Percentiles rank a stretch among this genome's conserved stretches.
Evolutionary conservation across 2,329 filamentous ascomycete genomes (phyloP).

Genomic region (Juglanconis sp.): DNA sequence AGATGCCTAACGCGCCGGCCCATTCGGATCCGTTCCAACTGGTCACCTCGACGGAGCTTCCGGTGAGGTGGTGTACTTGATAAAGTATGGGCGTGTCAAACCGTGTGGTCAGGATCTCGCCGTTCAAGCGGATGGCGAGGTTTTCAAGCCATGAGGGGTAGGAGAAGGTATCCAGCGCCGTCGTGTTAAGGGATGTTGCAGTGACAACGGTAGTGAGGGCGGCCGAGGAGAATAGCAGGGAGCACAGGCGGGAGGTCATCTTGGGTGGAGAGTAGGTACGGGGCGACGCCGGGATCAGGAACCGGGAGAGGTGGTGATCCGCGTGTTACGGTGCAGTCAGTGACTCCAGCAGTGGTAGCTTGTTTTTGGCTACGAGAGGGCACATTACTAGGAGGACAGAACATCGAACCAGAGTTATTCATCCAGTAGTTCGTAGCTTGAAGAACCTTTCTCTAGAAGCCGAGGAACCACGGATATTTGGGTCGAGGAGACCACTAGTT

Average conservation of each 20-base stretch:
- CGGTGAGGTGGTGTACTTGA: conserved; percentile 10
- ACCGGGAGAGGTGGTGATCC: background rate
- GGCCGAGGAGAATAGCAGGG: background rate
- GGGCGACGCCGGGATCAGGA: background rate
- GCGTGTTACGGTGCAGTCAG: too few species aligned
- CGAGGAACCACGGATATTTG: too few species aligned
- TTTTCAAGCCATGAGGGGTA: conserved; percentile 11
- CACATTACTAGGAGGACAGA: too few species aligned
- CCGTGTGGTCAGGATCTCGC: conserved; percentile 14
- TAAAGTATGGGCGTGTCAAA: conserved; percentile 2
- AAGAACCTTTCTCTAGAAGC: too few species aligned
- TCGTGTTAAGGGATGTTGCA: background rate
- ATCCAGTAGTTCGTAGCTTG: too few species aligned
- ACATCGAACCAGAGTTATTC: too few species aligned
- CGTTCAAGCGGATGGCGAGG: conserved; percentile 11
- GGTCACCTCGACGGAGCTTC: background rate
- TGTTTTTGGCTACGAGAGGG: too few species aligned
- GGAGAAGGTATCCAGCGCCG: conserved; percentile 4
- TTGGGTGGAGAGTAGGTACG: background rate
- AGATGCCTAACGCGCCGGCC: conserved; percentile 2
- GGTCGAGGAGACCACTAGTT: too few species aligned
- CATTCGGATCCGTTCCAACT: conserved; percentile 1
- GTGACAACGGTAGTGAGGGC: background rate
- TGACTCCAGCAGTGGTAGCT: too few species aligned
- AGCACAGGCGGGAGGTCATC: background rate